A percentile compares a stretch with the other conserved stretches of the same genome.
Evolutionary conservation across 352 stramenopile genomes (phyloP).

Genomic region (Bremia lactucae): DNA sequence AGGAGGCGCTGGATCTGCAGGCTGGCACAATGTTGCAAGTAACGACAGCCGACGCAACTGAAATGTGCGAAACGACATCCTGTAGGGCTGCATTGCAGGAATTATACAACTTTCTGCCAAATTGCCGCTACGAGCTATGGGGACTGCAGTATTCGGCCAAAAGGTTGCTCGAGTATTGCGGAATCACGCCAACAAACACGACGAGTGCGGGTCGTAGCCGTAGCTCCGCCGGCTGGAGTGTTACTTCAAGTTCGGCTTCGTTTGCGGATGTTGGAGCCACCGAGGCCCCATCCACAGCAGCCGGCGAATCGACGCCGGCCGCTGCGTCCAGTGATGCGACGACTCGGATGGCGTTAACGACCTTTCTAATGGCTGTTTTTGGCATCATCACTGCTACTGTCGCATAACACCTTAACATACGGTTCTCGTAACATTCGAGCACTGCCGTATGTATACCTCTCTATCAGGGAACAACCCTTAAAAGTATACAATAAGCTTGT

Average conservation of each 20-base stretch:
- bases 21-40: slow-evolving; percentile 38
- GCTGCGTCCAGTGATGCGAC: slow-evolving; percentile 12
- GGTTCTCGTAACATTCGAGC: no score
- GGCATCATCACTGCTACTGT: slow-evolving; percentile 21
- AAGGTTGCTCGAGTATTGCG: slow-evolving; percentile 39
- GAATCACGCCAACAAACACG: slow-evolving; percentile 29
- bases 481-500: not conserved
- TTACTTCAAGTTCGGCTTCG: slow-evolving; percentile 9
- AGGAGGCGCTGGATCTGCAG: slow-evolving; percentile 19
- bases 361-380: slow-evolving; percentile 13
- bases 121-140: slow-evolving; percentile 51
- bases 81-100: slow-evolving; percentile 44
- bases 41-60: slow-evolving; percentile 18
- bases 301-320: slow-evolving; percentile 6
- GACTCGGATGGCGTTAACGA: slow-evolving; percentile 5
- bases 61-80: slow-evolving; percentile 32
- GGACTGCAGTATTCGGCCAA: slow-evolving; percentile 29
- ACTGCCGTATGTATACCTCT: no score
- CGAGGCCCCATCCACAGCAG: slow-evolving; percentile 18
- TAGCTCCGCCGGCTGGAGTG: slow-evolving; percentile 17
- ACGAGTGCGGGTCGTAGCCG: slow-evolving; percentile 9
- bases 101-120: slow-evolving; percentile 46
- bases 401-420: no score
- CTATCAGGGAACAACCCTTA: no score
- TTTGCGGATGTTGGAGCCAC: slow-evolving; percentile 35